A percentile compares a stretch with the other conserved stretches of the same genome.
phyloP scores from a whole-genome alignment of 768 basidiomycete genomes.

The Myochromella boudieri region DNA sequence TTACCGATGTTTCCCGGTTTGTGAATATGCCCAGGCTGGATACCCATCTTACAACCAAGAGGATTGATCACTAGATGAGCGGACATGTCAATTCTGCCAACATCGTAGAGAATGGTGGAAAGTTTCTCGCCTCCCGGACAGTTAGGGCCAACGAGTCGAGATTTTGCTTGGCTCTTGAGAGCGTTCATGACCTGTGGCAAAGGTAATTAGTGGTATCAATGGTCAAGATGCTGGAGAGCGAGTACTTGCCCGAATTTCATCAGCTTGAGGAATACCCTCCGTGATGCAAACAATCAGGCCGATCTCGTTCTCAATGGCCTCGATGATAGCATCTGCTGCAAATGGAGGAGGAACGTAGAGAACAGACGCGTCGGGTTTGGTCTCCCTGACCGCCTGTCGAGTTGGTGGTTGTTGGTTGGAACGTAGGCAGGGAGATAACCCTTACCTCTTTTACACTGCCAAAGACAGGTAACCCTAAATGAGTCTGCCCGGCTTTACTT shows the following conservation, averaged over 20 bases:
- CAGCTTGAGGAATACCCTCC: slow-evolving; percentile 96
- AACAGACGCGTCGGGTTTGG: slow-evolving; percentile 89
- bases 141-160: slow-evolving; percentile 96
- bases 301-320: slow-evolving; percentile 98
- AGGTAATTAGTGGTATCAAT: not conserved
- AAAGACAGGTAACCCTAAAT: slow-evolving; percentile 94
- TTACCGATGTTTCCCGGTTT: slow-evolving; percentile 93
- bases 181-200: slow-evolving; percentile 82
- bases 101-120: not conserved
- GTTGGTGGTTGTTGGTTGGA: too few relatives aligned
- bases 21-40: slow-evolving; percentile 97
- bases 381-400: slow-evolving; percentile 78
- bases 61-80: slow-evolving; percentile 78
- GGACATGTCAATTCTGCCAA: not conserved
- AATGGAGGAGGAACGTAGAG: slow-evolving; percentile 97
- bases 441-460: slow-evolving; percentile 85
- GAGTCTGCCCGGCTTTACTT: slow-evolving; percentile 93
- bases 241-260: slow-evolving; percentile 81
- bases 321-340: slow-evolving; percentile 96
- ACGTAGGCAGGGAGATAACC: too few relatives aligned
- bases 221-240: slow-evolving; percentile 2
- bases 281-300: slow-evolving; percentile 97
- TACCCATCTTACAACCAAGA: slow-evolving; percentile 98
- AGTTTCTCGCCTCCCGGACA: slow-evolving; percentile 73
- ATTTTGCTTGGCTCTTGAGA: slow-evolving; percentile 89